Base-by-base conservation (phyloP, 2,329 filamentous ascomycete species). In the Aspergillus caelatus region DNA sequence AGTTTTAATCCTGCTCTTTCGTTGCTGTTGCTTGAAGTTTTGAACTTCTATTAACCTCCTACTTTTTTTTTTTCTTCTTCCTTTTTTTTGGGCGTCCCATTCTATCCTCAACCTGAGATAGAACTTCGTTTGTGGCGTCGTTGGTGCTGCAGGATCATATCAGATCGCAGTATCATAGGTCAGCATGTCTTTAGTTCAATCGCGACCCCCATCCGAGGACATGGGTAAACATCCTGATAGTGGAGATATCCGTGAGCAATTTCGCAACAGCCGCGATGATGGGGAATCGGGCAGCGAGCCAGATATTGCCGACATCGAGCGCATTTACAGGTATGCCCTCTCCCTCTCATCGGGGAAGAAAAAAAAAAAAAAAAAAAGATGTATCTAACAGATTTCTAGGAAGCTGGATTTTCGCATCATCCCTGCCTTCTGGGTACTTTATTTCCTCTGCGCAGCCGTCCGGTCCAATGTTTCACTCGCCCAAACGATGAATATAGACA, bases 391-490 rank as follows among this genome's bases (percentile, higher is more conserved):
- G 16, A 19, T 3, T 58, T 14, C 10, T 56, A 85, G 84, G 59
- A 87, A 87, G 75, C 79, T 88, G 39, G 85, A 88, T 67, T 80
- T 80, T n/a, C 80, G 85, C 21, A 87, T 87, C 63, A 82, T 87
- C 64, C 84, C 85, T 85, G 92, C 93, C 34, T 94, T 97, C 78
- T 97, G 93, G 93, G 78, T 90, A 19, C 85, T 97, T 19, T 97
- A 97, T 81, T 97, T 97, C 75, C 86, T 97, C 67, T 95, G 92
- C 83, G 95, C 93, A 0, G 93, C 92, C 65, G 95, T 97, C 72
- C 89, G 93, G 58, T 95, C 92, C 72, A 97, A 96, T 78, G 92
- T 97, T 68, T 93, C 93, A 65, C 88, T 97, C 69, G 91, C 93
- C n/a, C 92, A 97, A 80, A 97, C 93, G 1, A 97, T 97, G 93